Evolutionary conservation across 495 filamentous ascomycete species (phyloP).

Genomic region (Penicillium paradoxum): DNA sequence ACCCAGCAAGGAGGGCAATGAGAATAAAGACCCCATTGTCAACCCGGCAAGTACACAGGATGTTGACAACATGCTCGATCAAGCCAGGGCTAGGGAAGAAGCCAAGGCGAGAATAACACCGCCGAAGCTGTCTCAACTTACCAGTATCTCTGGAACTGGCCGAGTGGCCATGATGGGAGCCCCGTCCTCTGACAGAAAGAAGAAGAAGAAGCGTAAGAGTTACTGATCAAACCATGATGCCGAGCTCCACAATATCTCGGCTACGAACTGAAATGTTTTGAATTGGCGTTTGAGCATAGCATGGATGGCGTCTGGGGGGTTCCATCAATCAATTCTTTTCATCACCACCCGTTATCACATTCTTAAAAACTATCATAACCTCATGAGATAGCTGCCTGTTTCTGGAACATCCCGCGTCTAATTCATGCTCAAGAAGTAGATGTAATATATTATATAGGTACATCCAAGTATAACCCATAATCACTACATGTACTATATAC

Average conservation of each 20-base stretch:
- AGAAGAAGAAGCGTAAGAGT: conserved; percentile 41
- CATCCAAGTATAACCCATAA: too few relatives aligned
- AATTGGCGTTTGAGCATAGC: conserved; percentile 7
- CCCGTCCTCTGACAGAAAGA: conserved; percentile 14
- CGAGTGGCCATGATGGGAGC: conserved; percentile 5
- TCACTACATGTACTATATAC: too few relatives aligned
- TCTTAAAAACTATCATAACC: not conserved
- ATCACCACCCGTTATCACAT: not conserved
- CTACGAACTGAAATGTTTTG: conserved; percentile 2
- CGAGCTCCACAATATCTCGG: not conserved
- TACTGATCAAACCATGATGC: not conserved
- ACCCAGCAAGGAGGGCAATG: not conserved
- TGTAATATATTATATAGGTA: too few relatives aligned
- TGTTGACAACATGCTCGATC: conserved; percentile 12
- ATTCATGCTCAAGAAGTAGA: too few relatives aligned
- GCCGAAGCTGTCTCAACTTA: conserved; percentile 23
- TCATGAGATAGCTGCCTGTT: not conserved
- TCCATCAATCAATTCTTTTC: not conserved
- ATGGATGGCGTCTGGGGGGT: conserved; percentile 2
- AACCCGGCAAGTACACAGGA: conserved; percentile 9
- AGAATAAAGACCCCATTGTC: conserved; percentile 9
- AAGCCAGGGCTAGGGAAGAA: conserved; percentile 9
- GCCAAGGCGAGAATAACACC: conserved; percentile 2
- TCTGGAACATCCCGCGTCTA: too few relatives aligned
- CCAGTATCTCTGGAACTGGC: conserved; percentile 33